Evolutionary conservation across 345 rosid species (phyloP).

Genomic region (Rhizophora mangle): DNA sequence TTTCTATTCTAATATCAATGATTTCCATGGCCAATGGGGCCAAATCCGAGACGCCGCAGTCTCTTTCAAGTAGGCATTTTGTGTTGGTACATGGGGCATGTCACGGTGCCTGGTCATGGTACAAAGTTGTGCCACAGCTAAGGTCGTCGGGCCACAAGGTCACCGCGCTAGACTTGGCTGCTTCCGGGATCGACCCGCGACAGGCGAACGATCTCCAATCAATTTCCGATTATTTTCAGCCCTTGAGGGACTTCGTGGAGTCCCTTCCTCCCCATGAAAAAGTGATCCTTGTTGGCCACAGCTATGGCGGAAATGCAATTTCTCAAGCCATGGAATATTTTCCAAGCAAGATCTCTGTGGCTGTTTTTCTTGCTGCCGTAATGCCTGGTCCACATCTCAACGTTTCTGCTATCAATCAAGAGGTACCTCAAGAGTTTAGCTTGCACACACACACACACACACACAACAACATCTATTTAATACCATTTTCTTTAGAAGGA

Average conservation of each 20-base stretch:
- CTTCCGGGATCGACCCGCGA: conserved; percentile 29
- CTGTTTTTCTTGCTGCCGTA: conserved; percentile 31
- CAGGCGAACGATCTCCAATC: conserved; percentile 19
- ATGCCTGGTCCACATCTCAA: conserved; percentile 43
- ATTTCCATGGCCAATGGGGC: not conserved
- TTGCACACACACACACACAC: no score
- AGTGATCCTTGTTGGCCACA: conserved; percentile 42
- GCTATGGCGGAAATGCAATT: conserved; percentile 36
- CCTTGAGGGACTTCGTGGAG: conserved; percentile 28
- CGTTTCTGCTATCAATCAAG: conserved; percentile 19
- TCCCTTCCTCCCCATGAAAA: conserved; percentile 18
- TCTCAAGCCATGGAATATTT: conserved; percentile 36
- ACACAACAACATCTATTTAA: no score
- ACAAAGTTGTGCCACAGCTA: conserved; percentile 22
- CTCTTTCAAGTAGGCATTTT: conserved; percentile 15
- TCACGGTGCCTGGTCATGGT: conserved; percentile 48
- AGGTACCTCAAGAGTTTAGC: conserved; percentile 14
- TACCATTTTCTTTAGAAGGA: no score
- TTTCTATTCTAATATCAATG: not conserved
- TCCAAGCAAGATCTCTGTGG: conserved; percentile 25
- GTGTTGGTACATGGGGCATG: conserved; percentile 41
- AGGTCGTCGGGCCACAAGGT: conserved; percentile 21
- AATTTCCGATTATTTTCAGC: conserved; percentile 26
- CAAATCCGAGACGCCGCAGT: not conserved
- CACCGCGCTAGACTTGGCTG: conserved; percentile 36